Evolutionary conservation across 495 filamentous ascomycete species (phyloP).

Genomic region (Aspergillus homomorphus): DNA sequence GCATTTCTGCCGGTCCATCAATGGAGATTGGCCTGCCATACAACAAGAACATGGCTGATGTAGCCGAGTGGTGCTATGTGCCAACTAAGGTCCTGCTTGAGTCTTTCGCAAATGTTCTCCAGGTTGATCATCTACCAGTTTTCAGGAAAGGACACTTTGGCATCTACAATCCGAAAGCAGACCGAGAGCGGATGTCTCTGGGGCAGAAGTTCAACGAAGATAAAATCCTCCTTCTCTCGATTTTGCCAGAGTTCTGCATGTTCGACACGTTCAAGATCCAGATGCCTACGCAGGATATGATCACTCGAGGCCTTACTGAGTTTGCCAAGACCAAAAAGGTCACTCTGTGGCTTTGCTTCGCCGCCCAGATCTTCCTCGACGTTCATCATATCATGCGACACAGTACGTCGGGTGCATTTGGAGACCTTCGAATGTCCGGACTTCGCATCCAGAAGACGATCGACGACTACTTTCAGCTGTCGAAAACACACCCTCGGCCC

Average conservation of each 20-base stretch:
- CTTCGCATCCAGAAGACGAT: slow-evolving; percentile 30
- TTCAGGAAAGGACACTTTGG: slow-evolving; percentile 33
- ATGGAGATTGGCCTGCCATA: slow-evolving; percentile 30
- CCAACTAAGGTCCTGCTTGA: slow-evolving; percentile 26
- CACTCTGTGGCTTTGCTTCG: slow-evolving; percentile 30
- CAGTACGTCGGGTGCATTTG: slow-evolving; percentile 24
- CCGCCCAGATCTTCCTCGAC: slow-evolving; percentile 32
- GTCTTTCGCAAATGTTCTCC: slow-evolving; percentile 26
- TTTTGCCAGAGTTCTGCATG: slow-evolving; percentile 33
- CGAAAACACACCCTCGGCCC: slow-evolving; percentile 22
- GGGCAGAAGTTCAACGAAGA: slow-evolving; percentile 33
- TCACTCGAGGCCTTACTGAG: slow-evolving; percentile 30
- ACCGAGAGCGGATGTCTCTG: slow-evolving; percentile 28
- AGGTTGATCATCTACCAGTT: slow-evolving; percentile 24
- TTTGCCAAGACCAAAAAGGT: slow-evolving; percentile 27
- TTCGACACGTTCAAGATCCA: slow-evolving; percentile 22
- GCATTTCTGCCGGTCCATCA: slow-evolving; percentile 21
- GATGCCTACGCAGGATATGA: slow-evolving; percentile 24
- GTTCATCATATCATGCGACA: slow-evolving; percentile 32
- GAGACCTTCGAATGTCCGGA: slow-evolving; percentile 29
- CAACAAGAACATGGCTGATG: slow-evolving; percentile 28
- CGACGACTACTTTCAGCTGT: slow-evolving; percentile 24
- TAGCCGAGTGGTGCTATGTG: slow-evolving; percentile 30
- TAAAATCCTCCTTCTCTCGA: slow-evolving; percentile 27
- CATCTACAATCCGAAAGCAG: slow-evolving; percentile 28